These are phyloP conservation scores for Dioscorea alata DNA, from an alignment of 106 monocot genomes.

Conservation along the genomic window DNA sequence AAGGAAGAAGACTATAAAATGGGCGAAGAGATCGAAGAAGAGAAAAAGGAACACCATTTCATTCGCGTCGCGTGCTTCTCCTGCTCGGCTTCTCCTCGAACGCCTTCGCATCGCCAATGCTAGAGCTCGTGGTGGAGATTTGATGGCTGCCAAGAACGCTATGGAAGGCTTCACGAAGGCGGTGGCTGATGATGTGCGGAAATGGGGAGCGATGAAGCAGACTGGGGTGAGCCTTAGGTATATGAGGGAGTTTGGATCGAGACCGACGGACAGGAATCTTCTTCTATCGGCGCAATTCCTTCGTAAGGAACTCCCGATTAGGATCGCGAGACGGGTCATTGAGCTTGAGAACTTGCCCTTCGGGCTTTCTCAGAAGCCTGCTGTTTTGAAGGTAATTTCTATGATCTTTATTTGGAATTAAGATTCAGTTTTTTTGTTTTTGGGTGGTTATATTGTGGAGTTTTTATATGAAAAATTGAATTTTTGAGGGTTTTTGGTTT, in stretches of 20 bases:
- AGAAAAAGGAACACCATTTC: too few relatives aligned
- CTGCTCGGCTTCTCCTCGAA: too few relatives aligned
- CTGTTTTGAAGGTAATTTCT: conserved; percentile 58
- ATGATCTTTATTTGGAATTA: too few relatives aligned
- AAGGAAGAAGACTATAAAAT: too few relatives aligned
- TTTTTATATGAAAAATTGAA: too few relatives aligned
- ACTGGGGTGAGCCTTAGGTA: conserved; percentile 76
- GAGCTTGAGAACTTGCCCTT: conserved; percentile 79
- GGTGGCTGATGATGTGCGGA: conserved; percentile 56
- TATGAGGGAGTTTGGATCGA: conserved; percentile 94
- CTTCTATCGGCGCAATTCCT: conserved; percentile 80
- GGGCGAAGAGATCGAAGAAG: too few relatives aligned
- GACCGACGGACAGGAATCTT: conserved; percentile 53
- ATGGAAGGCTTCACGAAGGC: conserved; percentile 32
- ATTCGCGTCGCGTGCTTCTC: too few relatives aligned
- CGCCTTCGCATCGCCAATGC: too few relatives aligned
- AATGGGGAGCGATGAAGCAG: conserved; percentile 81
- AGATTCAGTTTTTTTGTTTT: too few relatives aligned
- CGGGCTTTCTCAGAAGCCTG: conserved; percentile 69
- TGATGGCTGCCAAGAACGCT: conserved; percentile 50
- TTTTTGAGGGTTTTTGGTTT: too few relatives aligned
- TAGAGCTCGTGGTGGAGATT: not conserved
- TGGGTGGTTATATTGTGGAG: too few relatives aligned
- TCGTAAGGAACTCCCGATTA: conserved; percentile 74
- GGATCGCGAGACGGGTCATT: conserved; percentile 70